A percentile compares a stretch with the other conserved stretches of the same genome.
These are phyloP conservation scores for Metschnikowia lunata DNA, from an alignment of 805 yeast genomes.

Conservation along the genomic window DNA sequence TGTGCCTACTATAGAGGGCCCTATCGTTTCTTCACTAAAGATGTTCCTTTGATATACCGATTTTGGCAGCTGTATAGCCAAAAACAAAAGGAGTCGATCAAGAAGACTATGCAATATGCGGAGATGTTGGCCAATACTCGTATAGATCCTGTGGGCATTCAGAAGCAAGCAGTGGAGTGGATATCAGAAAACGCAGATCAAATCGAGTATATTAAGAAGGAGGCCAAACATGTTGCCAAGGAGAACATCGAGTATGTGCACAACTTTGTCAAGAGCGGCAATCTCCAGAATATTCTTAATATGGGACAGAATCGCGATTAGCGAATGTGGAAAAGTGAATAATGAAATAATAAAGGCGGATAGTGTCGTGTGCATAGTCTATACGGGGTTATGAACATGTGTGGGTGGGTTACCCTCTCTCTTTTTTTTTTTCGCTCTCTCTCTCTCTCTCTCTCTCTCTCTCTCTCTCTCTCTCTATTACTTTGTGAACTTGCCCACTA, in stretches of 20 bases:
- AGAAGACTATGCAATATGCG: conserved; percentile 1
- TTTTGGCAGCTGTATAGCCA: conserved; percentile 8
- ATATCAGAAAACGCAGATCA: conserved; percentile 7
- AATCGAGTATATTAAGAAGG: conserved; percentile 5
- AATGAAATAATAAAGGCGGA: too few relatives aligned
- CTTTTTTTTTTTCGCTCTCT: too few relatives aligned
- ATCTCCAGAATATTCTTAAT: conserved; percentile 1
- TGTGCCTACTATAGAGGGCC: conserved; percentile 12
- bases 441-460: neutral
- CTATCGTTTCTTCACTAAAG: conserved; percentile 9
- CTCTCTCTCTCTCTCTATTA: neutral
- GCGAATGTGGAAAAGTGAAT: too few relatives aligned
- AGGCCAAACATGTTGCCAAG: conserved; percentile 3
- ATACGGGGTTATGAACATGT: too few relatives aligned
- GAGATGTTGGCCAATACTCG: conserved; percentile 1
- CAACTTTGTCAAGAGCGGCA: neutral
- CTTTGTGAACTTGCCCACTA: neutral
- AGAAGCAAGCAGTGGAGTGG: conserved; percentile 4
- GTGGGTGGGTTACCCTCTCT: too few relatives aligned
- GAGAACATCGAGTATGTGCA: conserved; percentile 4
- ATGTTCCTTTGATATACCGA: conserved; percentile 5
- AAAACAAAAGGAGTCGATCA: conserved; percentile 1
- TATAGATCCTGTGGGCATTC: conserved; percentile 3
- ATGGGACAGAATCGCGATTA: neutral
- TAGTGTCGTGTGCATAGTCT: too few relatives aligned